Conservation (phyloP, 140 eudicot species). For the Bidens hawaiensis region DNA sequence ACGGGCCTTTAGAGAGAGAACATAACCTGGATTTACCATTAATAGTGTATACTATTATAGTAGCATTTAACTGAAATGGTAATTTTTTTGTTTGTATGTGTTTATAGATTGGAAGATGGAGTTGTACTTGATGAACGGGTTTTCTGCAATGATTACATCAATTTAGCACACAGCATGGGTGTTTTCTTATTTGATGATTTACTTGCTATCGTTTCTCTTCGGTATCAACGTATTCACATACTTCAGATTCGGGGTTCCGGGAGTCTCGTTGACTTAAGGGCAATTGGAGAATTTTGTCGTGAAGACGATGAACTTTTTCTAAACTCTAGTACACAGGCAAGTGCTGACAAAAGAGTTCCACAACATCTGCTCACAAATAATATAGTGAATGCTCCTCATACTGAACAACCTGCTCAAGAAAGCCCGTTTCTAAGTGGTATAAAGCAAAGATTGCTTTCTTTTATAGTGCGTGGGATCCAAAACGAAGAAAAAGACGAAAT, state of each 20-base stretch:
- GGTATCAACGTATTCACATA: conserved; percentile 89
- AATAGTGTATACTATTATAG: too few species aligned
- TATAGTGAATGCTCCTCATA: conserved; percentile 38
- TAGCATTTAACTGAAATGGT: conserved; percentile 1
- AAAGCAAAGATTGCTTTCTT: conserved; percentile 92
- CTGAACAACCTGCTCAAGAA: conserved; percentile 39
- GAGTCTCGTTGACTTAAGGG: conserved; percentile 83
- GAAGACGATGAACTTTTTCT: conserved; percentile 98
- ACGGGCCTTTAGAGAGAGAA: not conserved
- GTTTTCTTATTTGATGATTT: conserved; percentile 89
- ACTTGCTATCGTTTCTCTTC: conserved; percentile 84
- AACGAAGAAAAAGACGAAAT: conserved; percentile 83
- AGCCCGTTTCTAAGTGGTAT: conserved; percentile 70
- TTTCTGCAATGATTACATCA: conserved; percentile 84
- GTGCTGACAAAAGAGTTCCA: conserved; percentile 37
- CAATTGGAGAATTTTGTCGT: conserved; percentile 88
- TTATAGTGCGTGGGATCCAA: conserved; percentile 77
- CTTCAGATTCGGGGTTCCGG: conserved; percentile 96
- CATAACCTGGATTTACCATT: not conserved
- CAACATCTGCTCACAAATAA: conserved; percentile 34
- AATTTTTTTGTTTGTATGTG: conserved; percentile 4
- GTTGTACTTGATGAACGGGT: conserved; percentile 85
- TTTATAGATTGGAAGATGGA: conserved; percentile 85
- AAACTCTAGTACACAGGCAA: conserved; percentile 69
- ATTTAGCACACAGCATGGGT: conserved; percentile 90